phyloP scores from a whole-genome alignment of 2,329 filamentous ascomycete genomes.

The Ophiocordyceps camponoti-saundersi region DNA sequence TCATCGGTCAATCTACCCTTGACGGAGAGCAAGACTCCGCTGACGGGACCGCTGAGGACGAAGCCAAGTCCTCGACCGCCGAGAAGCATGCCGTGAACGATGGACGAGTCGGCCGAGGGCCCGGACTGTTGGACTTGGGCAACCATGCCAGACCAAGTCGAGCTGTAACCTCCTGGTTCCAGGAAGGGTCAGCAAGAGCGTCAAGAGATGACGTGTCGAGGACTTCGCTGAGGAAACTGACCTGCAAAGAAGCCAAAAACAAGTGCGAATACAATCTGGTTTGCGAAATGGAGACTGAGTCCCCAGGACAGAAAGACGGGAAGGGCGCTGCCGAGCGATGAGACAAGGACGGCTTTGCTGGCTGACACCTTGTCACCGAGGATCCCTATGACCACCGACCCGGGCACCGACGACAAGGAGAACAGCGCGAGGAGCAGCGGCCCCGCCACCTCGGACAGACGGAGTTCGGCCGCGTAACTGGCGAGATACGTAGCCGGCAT shows the following conservation, averaged over 20 bases:
- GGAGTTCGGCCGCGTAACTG: constrained; percentile 33
- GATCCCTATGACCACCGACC: constrained; percentile 39
- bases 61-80: constrained; percentile 13
- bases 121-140: constrained; percentile 17
- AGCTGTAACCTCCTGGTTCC: constrained; percentile 32
- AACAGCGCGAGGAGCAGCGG: constrained; percentile 33
- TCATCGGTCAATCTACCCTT: constrained; percentile 9
- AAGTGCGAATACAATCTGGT: constrained; percentile 43
- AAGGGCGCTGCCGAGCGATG: constrained; percentile 35
- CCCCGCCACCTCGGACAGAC: constrained; percentile 13
- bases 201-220: not conserved
- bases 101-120: constrained; percentile 8
- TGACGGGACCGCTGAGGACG: constrained; percentile 11
- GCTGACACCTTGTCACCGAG: constrained; percentile 36
- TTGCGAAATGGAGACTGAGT: constrained; percentile 28
- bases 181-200: too few species aligned
- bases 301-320: constrained; percentile 48
- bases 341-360: constrained; percentile 37
- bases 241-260: constrained; percentile 50
- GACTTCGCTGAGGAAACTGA: not conserved
- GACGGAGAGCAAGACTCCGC: constrained; percentile 11
- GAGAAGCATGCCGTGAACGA: constrained; percentile 14
- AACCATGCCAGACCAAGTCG: constrained; percentile 40
- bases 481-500: constrained; percentile 46
- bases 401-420: constrained; percentile 41